These are phyloP conservation scores for Vicia villosa DNA, from an alignment of 306 rosid species.

Conservation along the genomic window DNA sequence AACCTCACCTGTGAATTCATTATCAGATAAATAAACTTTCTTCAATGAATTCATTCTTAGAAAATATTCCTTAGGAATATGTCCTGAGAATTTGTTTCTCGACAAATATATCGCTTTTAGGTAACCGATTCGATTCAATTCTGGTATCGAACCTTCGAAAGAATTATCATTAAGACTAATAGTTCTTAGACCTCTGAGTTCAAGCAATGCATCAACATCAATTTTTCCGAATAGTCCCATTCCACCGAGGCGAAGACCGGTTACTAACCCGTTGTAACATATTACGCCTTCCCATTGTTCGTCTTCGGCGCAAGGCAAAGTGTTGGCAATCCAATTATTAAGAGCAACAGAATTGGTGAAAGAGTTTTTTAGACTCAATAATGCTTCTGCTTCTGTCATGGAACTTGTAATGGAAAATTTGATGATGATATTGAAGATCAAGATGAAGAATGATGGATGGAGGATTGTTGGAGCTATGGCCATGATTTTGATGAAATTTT, in stretches of 20 bases:
- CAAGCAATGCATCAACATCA: constrained; percentile 48
- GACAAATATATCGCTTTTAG: constrained; percentile 62
- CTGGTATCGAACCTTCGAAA: constrained; percentile 70
- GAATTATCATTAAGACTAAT: constrained; percentile 59
- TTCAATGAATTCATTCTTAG: constrained; percentile 59
- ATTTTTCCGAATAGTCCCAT: constrained; percentile 53
- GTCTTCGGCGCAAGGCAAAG: constrained; percentile 46
- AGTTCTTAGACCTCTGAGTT: constrained; percentile 49
- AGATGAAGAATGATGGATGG: constrained; percentile 30
- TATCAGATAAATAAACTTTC: constrained; percentile 63
- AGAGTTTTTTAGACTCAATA: constrained; percentile 55
- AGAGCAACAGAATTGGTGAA: constrained; percentile 47
- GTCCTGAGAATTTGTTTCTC: constrained; percentile 67
- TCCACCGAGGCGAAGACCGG: constrained; percentile 57
- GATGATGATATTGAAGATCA: constrained; percentile 13
- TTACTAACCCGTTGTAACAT: constrained; percentile 51
- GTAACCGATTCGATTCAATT: constrained; percentile 52
- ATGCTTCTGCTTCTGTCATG: constrained; percentile 57
- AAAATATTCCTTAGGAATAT: constrained; percentile 58
- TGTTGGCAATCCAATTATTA: constrained; percentile 45
- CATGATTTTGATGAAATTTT: constrained; percentile 46
- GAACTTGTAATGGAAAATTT: constrained; percentile 36
- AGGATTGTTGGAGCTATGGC: constrained; percentile 47
- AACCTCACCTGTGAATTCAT: constrained; percentile 58
- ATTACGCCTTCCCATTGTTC: constrained; percentile 56